Evolutionary conservation across 2,329 filamentous ascomycete genomes (phyloP).

Genomic region (Camillea tinctor): DNA sequence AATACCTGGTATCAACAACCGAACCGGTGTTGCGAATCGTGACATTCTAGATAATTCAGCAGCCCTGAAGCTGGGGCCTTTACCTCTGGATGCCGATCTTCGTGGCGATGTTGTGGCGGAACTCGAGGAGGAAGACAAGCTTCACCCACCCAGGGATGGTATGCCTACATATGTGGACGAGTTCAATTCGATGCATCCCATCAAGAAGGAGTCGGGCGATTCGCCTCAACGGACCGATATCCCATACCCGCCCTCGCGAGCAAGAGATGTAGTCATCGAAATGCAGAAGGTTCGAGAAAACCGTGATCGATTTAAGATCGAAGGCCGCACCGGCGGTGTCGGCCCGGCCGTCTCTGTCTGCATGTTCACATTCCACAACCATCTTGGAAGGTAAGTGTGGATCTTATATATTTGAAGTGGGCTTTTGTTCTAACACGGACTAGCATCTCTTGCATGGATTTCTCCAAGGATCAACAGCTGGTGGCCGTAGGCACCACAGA

Average conservation of each 20-base stretch:
- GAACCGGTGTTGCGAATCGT: constrained; percentile 60
- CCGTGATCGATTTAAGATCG: constrained; percentile 86
- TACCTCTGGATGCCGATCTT: constrained; percentile 80
- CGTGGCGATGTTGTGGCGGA: constrained; percentile 85
- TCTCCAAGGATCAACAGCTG: constrained; percentile 85
- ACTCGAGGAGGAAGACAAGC: constrained; percentile 79
- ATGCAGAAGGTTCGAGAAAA: constrained; percentile 93
- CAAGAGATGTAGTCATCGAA: constrained; percentile 88
- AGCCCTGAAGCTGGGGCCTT: constrained; percentile 71
- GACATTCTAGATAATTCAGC: constrained; percentile 57
- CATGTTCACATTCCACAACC: constrained; percentile 99
- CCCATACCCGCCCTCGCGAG: constrained; percentile 82
- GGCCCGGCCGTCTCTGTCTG: constrained; percentile 83
- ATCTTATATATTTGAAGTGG: neutral
- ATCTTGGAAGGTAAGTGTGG: constrained; percentile 71
- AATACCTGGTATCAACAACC: constrained; percentile 54
- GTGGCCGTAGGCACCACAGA: constrained; percentile 88
- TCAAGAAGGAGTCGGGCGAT: constrained; percentile 89
- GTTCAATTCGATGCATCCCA: constrained; percentile 74
- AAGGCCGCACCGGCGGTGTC: constrained; percentile 77
- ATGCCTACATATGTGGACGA: constrained; percentile 77
- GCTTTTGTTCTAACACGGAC: constrained; percentile 4
- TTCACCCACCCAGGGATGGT: constrained; percentile 69
- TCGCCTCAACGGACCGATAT: constrained; percentile 75
- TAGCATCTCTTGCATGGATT: constrained; percentile 89